Percentiles rank a stretch among this genome's conserved stretches.
phyloP scores from a whole-genome alignment of 192 early-diverging fungal genomes.

The Coemansia asiatica region DNA sequence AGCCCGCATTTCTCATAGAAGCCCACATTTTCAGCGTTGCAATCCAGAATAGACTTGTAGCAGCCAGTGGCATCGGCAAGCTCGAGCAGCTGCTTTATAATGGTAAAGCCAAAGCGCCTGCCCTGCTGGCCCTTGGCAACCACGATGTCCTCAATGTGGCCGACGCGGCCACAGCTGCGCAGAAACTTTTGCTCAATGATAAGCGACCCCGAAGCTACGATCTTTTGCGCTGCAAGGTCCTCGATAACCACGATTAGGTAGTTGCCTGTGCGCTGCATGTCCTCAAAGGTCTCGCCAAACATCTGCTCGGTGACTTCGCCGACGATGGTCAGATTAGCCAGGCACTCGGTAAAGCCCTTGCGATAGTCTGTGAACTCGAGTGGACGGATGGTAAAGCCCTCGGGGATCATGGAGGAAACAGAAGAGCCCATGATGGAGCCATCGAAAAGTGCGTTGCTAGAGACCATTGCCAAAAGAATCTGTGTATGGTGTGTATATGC shows the following conservation, averaged over 20 bases:
- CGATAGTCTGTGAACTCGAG: constrained; percentile 75
- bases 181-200: constrained; percentile 91
- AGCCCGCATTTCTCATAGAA: constrained; percentile 95
- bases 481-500: not conserved
- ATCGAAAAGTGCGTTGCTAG: constrained; percentile 46
- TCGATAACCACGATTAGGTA: constrained; percentile 89
- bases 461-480: constrained; percentile 22
- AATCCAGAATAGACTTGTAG: constrained; percentile 87
- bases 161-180: constrained; percentile 77
- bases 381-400: constrained; percentile 74
- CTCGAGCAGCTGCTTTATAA: constrained; percentile 86
- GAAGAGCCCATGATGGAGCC: constrained; percentile 66
- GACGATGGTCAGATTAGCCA: constrained; percentile 77
- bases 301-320: constrained; percentile 69
- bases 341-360: constrained; percentile 69
- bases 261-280: constrained; percentile 66
- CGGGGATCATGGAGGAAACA: constrained; percentile 60
- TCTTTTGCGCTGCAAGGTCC: constrained; percentile 33
- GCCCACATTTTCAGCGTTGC: constrained; percentile 70
- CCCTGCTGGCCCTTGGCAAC: constrained; percentile 74
- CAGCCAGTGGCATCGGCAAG: constrained; percentile 76
- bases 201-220: constrained; percentile 86
- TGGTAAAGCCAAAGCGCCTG: constrained; percentile 63
- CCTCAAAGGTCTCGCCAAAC: constrained; percentile 76
- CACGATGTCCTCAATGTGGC: constrained; percentile 90